A percentile compares a stretch with the other conserved stretches of the same genome.
Evolutionary conservation across 768 basidiomycete species (phyloP).

Genomic region (Leccinum arenicola): DNA sequence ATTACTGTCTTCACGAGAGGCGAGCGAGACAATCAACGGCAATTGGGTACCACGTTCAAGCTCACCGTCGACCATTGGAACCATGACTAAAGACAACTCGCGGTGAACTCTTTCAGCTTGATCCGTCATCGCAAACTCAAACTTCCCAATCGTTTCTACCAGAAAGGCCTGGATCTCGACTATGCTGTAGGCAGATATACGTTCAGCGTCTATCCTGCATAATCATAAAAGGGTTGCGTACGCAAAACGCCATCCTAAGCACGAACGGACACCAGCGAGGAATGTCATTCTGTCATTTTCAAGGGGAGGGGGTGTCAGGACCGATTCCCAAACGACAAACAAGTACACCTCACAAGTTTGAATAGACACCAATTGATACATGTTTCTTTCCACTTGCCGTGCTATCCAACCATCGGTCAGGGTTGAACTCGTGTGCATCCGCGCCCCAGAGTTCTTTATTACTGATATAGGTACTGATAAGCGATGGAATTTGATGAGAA

Average conservation of each 20-base stretch:
- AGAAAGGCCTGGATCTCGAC: neutral
- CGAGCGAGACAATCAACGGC: constrained; percentile 15
- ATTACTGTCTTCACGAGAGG: neutral
- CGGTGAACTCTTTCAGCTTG: constrained; percentile 27
- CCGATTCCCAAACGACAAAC: neutral
- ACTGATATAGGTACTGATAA: constrained; percentile 10
- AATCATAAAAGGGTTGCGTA: neutral
- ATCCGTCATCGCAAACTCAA: constrained; percentile 40
- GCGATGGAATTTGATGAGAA: neutral
- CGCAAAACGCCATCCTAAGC: constrained; percentile 20
- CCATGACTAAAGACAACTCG: constrained; percentile 27
- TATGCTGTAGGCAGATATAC: neutral
- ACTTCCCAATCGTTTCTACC: constrained; percentile 48
- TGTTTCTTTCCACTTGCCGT: constrained; percentile 18
- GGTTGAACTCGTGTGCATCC: constrained; percentile 32
- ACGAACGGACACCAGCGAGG: constrained; percentile 20
- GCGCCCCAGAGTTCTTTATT: constrained; percentile 31
- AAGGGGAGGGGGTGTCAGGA: neutral
- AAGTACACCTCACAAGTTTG: constrained; percentile 23
- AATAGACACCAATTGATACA: constrained; percentile 28
- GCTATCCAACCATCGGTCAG: constrained; percentile 27
- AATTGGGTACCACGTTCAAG: constrained; percentile 27
- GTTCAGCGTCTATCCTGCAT: neutral
- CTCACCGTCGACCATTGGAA: constrained; percentile 33
- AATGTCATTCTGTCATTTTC: constrained; percentile 30